Conservation (phyloP, 768 basidiomycete species). For the Cantharellus cinnabarinus region DNA sequence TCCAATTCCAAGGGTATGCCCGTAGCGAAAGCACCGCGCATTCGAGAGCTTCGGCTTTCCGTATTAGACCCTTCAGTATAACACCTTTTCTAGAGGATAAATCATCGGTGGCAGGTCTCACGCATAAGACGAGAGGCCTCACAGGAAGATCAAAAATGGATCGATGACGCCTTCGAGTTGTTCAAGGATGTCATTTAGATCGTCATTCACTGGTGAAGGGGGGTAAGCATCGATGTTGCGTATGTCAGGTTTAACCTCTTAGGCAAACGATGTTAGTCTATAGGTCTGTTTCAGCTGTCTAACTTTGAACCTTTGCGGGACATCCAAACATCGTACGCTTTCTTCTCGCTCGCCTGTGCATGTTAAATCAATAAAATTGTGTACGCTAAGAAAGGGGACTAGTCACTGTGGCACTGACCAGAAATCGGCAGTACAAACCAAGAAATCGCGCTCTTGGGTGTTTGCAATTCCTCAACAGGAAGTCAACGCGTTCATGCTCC, state of each 20-base stretch:
- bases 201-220: slow-evolving; percentile 33
- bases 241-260: slow-evolving; percentile 4
- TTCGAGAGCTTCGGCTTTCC: slow-evolving; percentile 76
- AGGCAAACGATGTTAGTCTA: background rate
- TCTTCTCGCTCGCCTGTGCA: slow-evolving; percentile 59
- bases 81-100: slow-evolving; percentile 45
- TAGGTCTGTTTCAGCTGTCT: slow-evolving; percentile 12
- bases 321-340: slow-evolving; percentile 61
- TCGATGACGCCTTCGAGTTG: slow-evolving; percentile 39
- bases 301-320: slow-evolving; percentile 48
- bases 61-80: slow-evolving; percentile 56
- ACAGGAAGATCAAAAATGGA: slow-evolving; percentile 77
- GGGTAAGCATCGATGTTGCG: slow-evolving; percentile 1
- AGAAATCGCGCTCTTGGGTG: slow-evolving; percentile 62
- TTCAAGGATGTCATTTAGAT: slow-evolving; percentile 36
- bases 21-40: slow-evolving; percentile 52
- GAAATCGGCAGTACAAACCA: slow-evolving; percentile 56
- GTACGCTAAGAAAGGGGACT: background rate
- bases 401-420: slow-evolving; percentile 34
- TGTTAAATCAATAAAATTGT: slow-evolving; percentile 3
- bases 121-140: slow-evolving; percentile 13
- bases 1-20: slow-evolving; percentile 85
- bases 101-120: slow-evolving; percentile 2
- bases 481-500: slow-evolving; percentile 56
- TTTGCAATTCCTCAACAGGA: slow-evolving; percentile 40